Evolutionary conservation across 2,329 filamentous ascomycete species (phyloP), one percentile per base, ranked within the genome.

Genomic region (Corynespora cassiicola): DNA sequence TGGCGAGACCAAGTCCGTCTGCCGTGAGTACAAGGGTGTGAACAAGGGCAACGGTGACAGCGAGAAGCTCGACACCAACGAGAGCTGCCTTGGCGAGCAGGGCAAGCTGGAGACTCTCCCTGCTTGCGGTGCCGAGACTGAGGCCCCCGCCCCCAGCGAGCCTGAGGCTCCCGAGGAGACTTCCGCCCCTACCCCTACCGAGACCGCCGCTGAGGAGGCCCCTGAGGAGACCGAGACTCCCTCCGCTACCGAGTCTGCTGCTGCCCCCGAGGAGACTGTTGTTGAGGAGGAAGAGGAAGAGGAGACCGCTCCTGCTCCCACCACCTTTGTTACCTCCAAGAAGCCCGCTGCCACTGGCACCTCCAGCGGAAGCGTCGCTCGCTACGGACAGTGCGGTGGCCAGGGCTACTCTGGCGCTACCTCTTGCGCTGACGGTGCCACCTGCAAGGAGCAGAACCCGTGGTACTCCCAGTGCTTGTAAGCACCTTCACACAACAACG

Each of bases 381-480:
- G 51, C 17, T 63, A 48, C 42, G 49, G 49, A 22, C 74, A 74
- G 50, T 76, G 75, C 47, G 74, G 73, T 52, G 75, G 74, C 11
- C 50, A 58, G 12, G 64, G 56, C 45, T 75, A 57, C 46, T 68
- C 54, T 11, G 73, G 74, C 17, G 39, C 65, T 10, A 66, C 56
- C 1, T 40, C 52, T 17, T 77, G 74, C 38, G 66, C 63, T 4
- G 39, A 55, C 23, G 74, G 72, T 6, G 54, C 50, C 19, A 56
- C 54, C 7, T 77, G 74, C 63, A 62, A 65, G 34, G 54, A 55
- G 4, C 56, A 45, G 40, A 76, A 76, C 61, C 52, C 61, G 2
- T 77, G 68, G 52, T 77, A 77, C 62, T 68, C 50, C 25, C 75
- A 77, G 64, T 77, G 75, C 53, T n/a, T n/a, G n/a, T n/a, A n/a